Base-by-base conservation (phyloP, 2,329 filamentous ascomycete species). In the Coleophoma eucalyptorum region DNA sequence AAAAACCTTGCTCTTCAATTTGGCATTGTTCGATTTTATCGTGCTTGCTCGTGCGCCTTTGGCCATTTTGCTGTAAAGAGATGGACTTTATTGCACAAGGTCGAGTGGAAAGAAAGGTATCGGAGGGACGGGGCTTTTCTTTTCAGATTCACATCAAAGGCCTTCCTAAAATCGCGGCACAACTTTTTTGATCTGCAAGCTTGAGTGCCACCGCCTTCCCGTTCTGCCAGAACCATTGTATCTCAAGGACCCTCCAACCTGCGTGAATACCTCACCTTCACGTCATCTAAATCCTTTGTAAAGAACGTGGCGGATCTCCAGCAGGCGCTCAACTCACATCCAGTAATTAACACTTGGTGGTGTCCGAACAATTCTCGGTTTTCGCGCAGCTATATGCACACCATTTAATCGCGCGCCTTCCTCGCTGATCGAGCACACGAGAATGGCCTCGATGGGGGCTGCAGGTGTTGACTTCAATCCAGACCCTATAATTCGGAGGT, bases 1-100 rank as follows among this genome's bases (percentile, higher is more conserved):
- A 71, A 96, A 97, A 58, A 97, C 87, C 58, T 83, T 84, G 58
- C 81, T 77, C 69, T 92, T 92, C 58, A 96, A 79, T 62, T 82
- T 86, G 60, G 81, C 79, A 73, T 91, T 90, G 76, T 97, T 97
- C 64, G 79, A 78, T 76, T 97, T 97, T 63, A 78, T 83, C 58
- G 81, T 77, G 67, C 87, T 95, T 58, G 92, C 82, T 68, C 93
- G 81, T 54, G 88, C 77, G 67, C 89, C 88, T 69, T 96, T 97
- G 20, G 92, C 93, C 93, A 97, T 97, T 61, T 50, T 79, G 35
- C 26, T 8, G 26, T 26, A 26, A 26, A 26, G 26, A 26, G 4
- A 26, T 26, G 6, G 26, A 5, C 10, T 26, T 26, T 3, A 26
- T 26, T 26, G 10, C 2, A 26, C 2, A 26, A 26, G 26, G 26